These are phyloP conservation scores for Coemansia sp. DNA, from an alignment of 192 early-diverging fungal genomes.

Conservation along the genomic window DNA sequence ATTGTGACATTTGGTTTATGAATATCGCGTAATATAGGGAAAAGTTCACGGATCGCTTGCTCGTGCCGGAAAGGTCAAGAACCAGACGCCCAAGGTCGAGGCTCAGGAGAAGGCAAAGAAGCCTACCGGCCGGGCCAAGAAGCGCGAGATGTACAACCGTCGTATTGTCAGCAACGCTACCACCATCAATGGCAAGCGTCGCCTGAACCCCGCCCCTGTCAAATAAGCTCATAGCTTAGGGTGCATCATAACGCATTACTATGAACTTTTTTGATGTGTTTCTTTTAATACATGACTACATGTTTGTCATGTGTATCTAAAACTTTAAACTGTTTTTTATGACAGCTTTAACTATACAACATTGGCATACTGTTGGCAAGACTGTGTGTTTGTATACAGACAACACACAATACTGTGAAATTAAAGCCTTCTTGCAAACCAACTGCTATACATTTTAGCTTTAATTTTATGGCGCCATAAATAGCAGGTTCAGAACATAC, in stretches of 20 bases:
- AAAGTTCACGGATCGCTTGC: constrained; percentile 99
- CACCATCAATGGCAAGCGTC: constrained; percentile 82
- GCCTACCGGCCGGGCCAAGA: constrained; percentile 87
- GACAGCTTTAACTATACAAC: not conserved
- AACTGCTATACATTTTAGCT: too few species aligned
- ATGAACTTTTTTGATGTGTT: not conserved
- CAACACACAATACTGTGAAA: too few species aligned
- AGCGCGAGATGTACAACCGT: constrained; percentile 94
- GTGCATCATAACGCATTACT: not conserved
- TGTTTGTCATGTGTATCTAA: not conserved
- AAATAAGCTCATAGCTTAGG: constrained; percentile 13
- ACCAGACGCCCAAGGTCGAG: constrained; percentile 97
- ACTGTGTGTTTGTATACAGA: too few species aligned
- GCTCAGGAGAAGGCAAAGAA: constrained; percentile 97
- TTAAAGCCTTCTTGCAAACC: too few species aligned
- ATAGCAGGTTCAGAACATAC: too few species aligned
- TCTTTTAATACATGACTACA: not conserved
- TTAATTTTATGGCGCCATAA: too few species aligned
- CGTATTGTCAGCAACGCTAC: constrained; percentile 93
- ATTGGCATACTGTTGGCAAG: not conserved
- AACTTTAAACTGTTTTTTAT: not conserved
- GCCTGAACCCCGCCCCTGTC: constrained; percentile 53
- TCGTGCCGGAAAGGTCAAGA: constrained; percentile 99
- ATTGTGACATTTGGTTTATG: not conserved
- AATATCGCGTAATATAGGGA: constrained; percentile 64